Conservation (phyloP, 768 basidiomycete genomes). For the Rhizopogon roseolus region DNA sequence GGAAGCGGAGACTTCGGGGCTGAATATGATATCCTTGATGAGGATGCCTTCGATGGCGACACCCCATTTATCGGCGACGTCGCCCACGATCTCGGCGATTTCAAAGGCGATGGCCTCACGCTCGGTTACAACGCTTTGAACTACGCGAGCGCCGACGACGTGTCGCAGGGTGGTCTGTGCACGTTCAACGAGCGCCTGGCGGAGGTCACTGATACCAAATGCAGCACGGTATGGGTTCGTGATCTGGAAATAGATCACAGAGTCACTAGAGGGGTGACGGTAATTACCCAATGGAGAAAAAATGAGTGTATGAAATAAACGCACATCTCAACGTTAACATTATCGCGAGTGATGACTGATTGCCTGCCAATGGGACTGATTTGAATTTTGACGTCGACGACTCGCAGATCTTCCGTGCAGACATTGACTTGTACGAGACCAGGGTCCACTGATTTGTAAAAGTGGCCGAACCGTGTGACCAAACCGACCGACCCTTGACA, state of each 20-base stretch:
- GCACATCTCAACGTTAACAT: constrained; percentile 91
- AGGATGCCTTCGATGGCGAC: constrained; percentile 95
- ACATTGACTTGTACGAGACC: constrained; percentile 91
- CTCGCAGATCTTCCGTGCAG: constrained; percentile 81
- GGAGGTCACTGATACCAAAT: constrained; percentile 89
- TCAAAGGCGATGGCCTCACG: constrained; percentile 95
- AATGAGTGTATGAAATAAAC: constrained; percentile 17
- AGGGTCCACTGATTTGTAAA: constrained; percentile 94
- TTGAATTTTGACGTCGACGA: constrained; percentile 95
- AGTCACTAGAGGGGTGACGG: constrained; percentile 53
- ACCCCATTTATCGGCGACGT: constrained; percentile 94
- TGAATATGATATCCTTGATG: constrained; percentile 94
- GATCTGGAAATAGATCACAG: constrained; percentile 92
- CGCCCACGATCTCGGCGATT: constrained; percentile 93
- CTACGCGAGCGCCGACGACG: constrained; percentile 90
- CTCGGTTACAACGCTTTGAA: constrained; percentile 96
- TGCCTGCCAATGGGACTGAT: constrained; percentile 85
- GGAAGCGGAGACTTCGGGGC: constrained; percentile 82
- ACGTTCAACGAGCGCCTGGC: constrained; percentile 77
- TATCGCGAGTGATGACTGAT: constrained; percentile 91
- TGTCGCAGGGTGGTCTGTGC: constrained; percentile 96
- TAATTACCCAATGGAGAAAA: constrained; percentile 4
- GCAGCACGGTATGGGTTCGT: constrained; percentile 89
- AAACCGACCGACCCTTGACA: constrained; percentile 78
- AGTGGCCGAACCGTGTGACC: constrained; percentile 90